Evolutionary conservation across 495 filamentous ascomycete species (phyloP).

Genomic region (Penicillium fimorum): DNA sequence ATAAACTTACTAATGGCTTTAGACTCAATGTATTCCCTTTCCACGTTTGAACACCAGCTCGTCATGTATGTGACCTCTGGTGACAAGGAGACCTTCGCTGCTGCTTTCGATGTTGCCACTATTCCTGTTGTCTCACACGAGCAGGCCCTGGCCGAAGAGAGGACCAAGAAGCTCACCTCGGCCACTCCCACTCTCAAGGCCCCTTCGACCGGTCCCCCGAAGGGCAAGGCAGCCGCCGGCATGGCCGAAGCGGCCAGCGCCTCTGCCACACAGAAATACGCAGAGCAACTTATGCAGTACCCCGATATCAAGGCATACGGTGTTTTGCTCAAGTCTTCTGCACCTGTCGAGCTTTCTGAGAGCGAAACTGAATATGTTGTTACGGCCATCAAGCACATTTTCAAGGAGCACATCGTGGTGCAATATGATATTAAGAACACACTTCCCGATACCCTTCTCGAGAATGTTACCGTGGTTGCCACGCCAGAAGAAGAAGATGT

Average conservation of each 20-base stretch:
- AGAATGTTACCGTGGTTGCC: conserved; percentile 87
- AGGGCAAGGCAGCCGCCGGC: conserved; percentile 59
- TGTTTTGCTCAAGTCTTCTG: conserved; percentile 81
- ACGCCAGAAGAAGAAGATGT: conserved; percentile 77
- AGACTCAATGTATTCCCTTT: conserved; percentile 81
- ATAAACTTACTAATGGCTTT: conserved; percentile 20
- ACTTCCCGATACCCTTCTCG: conserved; percentile 80
- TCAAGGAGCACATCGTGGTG: conserved; percentile 92
- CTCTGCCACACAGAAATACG: conserved; percentile 81
- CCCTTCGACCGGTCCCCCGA: conserved; percentile 79
- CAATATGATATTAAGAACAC: conserved; percentile 99
- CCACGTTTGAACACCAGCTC: conserved; percentile 93
- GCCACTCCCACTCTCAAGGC: conserved; percentile 94
- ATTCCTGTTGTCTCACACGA: conserved; percentile 95
- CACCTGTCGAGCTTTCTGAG: conserved; percentile 86
- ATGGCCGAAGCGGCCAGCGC: conserved; percentile 71
- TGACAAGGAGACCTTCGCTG: conserved; percentile 76
- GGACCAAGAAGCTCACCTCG: conserved; percentile 90
- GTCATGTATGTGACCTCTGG: conserved; percentile 96
- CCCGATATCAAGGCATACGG: conserved; percentile 90
- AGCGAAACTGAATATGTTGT: conserved; percentile 98
- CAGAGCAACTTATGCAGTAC: conserved; percentile 79
- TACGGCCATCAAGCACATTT: conserved; percentile 89
- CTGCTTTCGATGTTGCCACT: conserved; percentile 83
- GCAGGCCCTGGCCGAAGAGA: conserved; percentile 94